Conservation (phyloP, 169 alveolate genomes). For the Amoebophrya sp. region DNA sequence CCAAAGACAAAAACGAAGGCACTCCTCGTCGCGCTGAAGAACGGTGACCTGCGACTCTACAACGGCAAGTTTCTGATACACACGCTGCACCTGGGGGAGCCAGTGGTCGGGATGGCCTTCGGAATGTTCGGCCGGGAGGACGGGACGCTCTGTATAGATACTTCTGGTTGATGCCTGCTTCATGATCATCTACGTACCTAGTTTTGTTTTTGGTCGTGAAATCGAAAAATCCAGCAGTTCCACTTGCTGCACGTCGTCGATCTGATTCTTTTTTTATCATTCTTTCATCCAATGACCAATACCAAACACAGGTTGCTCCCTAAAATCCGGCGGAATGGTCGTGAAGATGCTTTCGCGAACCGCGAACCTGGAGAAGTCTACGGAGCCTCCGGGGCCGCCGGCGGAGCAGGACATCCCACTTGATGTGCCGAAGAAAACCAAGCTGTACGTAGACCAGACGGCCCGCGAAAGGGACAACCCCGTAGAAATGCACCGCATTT, state of each 20-base stretch:
- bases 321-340: background rate
- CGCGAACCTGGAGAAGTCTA: background rate
- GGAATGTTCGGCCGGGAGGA: conserved; percentile 65
- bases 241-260: background rate
- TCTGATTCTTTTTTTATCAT: background rate
- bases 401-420: conserved; percentile 51
- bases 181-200: too few relatives aligned
- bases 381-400: conserved; percentile 44
- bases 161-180: too few relatives aligned
- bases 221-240: too few relatives aligned
- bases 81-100: background rate
- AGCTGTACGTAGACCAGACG: conserved; percentile 47
- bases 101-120: conserved; percentile 26
- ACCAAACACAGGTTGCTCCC: background rate
- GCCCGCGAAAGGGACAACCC: conserved; percentile 50
- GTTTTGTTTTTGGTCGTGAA: too few relatives aligned
- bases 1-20: conserved; percentile 25
- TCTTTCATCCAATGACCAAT: background rate
- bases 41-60: conserved; percentile 52
- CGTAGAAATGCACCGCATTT: conserved; percentile 44
- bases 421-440: conserved; percentile 48
- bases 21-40: conserved; percentile 42
- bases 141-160: background rate
- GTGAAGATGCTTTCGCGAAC: background rate
- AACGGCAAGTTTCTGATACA: conserved; percentile 45